These are phyloP conservation scores for Symmetrospora coprosmae DNA, from an alignment of 768 basidiomycete genomes.

Conservation along the genomic window DNA sequence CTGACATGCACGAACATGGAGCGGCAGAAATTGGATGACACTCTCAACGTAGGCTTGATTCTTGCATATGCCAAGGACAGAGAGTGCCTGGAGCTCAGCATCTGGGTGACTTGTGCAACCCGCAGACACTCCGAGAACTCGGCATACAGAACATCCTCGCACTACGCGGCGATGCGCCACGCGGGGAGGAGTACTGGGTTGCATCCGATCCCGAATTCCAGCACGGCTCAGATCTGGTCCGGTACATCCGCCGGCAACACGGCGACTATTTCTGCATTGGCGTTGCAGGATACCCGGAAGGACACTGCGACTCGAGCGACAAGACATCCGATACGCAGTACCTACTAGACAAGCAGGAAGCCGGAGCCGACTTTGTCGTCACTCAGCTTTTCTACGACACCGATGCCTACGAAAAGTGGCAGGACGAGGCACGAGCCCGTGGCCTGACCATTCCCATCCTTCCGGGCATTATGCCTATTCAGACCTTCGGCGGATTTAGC, in stretches of 20 bases:
- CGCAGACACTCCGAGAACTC: conserved; percentile 55
- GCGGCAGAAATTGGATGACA: conserved; percentile 82
- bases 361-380: conserved; percentile 87
- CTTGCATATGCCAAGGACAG: background rate
- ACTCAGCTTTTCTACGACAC: conserved; percentile 96
- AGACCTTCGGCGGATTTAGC: conserved; percentile 84
- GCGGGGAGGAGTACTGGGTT: conserved; percentile 86
- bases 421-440: conserved; percentile 46
- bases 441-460: conserved; percentile 83
- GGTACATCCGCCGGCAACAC: conserved; percentile 71
- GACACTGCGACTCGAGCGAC: conserved; percentile 60
- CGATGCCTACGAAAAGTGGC: conserved; percentile 71
- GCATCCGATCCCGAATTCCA: conserved; percentile 68
- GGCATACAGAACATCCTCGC: conserved; percentile 84
- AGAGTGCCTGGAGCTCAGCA: too few relatives aligned
- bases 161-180: conserved; percentile 83
- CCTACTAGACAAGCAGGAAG: conserved; percentile 76
- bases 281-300: conserved; percentile 83
- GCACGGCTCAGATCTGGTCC: conserved; percentile 76
- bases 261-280: conserved; percentile 80
- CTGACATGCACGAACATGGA: conserved; percentile 98
- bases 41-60: conserved; percentile 53
- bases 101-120: too few relatives aligned
- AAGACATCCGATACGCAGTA: conserved; percentile 42
- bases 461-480: conserved; percentile 94